Conservation (phyloP, 805 yeast species). For the Ogataea henricii region DNA sequence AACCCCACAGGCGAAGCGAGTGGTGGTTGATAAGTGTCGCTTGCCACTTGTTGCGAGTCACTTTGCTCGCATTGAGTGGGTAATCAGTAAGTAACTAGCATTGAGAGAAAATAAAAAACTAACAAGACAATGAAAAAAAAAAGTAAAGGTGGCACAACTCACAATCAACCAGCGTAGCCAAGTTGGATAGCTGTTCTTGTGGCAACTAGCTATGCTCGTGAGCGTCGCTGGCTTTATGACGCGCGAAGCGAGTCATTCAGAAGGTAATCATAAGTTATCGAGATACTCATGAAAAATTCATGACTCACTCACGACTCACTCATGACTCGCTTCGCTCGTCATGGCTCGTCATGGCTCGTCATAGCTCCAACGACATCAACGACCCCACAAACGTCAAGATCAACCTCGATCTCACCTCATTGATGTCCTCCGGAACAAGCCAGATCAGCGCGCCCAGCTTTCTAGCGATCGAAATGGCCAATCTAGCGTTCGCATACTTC, state of each 20-base stretch:
- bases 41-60: too few species aligned
- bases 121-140: background rate
- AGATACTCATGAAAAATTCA: too few species aligned
- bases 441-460: conserved; percentile 96
- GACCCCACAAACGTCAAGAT: conserved; percentile 94
- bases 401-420: conserved; percentile 92
- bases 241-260: too few species aligned
- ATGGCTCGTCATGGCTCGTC: background rate
- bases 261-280: too few species aligned
- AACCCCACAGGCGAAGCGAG: background rate
- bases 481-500: conserved; percentile 88
- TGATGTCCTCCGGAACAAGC: conserved; percentile 99
- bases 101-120: background rate
- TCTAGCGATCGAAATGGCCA: conserved; percentile 98
- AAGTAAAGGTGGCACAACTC: too few species aligned
- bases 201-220: too few species aligned
- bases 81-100: background rate
- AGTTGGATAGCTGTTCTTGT: too few species aligned
- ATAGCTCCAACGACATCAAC: conserved; percentile 66
- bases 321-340: background rate
- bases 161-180: too few species aligned
- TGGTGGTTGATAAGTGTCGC: too few species aligned
- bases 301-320: background rate
- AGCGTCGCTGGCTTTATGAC: background rate
- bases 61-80: background rate